Base-by-base conservation (phyloP, 805 yeast genomes). In the Tetrapisispora iriomotensis region DNA sequence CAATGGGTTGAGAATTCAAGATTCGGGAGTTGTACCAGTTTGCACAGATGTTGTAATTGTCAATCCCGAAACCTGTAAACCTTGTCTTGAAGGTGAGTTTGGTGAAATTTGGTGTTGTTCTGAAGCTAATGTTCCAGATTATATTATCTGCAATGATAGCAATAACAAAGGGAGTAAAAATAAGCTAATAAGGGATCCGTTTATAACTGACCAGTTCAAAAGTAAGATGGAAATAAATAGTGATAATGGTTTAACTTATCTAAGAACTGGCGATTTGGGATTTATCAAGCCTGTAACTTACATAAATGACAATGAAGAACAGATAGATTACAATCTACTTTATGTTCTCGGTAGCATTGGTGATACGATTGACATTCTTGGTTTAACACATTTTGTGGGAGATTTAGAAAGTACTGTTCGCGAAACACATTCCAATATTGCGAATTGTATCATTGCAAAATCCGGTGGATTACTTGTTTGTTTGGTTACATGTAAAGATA, bases 51-150 rank as follows among this genome's bases (percentile, higher is more conserved):
- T 92, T 25, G 92, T 94, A 1, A 82, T 92, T 43, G 96, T 92
- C 3, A 92, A 92, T 48, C 98, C 98, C 1, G 96, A 92, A 55
- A 90, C 96, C 0, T 61, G 72, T 33, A 65, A 68, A 39, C 65
- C 87, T 10, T 90, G 98, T 55, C 75, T 73, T 42, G 79, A 79
- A 37, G 96, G 97, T 7, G 98, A 92, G 59, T 78, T 76, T 58
- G 99, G 99, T 25, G 99, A 92, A 62, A 86, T 92, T 29, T 92
- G 97, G 97, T 94, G 90, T 2, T 75, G 83, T 46, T 82, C 95
- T 1, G 95, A 86, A 46, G 94, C 90, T 1, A 87, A 82, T 49
- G 80, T 77, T 22, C 58, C 68, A 10, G 74, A 75, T 6, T 79
- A 77, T 55, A 73, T 75, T 29, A 67, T 72, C 37, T 77, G 77